A percentile compares a stretch with the other conserved stretches of the same genome.
Conservation (phyloP, 441 rosid species). For the Euphorbia neoarborescens region DNA sequence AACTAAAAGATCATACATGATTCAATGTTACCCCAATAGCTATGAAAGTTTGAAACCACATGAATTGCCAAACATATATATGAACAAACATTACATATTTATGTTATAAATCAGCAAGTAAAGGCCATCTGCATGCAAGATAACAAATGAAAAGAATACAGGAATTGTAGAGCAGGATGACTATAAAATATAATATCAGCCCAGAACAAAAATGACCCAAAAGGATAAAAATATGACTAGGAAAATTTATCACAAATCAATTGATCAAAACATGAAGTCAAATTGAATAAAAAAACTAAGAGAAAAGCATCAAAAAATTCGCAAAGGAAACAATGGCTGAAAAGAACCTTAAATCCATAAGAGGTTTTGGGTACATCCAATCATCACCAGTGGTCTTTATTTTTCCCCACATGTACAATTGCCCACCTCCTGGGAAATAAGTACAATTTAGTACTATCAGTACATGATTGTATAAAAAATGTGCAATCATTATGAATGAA, state of each 20-base stretch:
- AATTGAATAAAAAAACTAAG: neutral
- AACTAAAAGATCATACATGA: neutral
- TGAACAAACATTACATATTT: neutral
- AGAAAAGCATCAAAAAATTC: neutral
- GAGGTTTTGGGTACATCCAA: constrained; percentile 99
- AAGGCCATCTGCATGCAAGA: no score
- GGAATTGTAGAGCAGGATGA: neutral
- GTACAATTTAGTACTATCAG: neutral
- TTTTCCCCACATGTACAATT: constrained; percentile 98
- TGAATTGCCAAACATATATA: neutral
- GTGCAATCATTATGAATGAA: neutral
- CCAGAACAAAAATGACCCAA: neutral
- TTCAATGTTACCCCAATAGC: neutral
- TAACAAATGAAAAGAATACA: neutral
- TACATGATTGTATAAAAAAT: neutral
- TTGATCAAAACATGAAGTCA: neutral
- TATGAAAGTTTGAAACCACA: neutral
- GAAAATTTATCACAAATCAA: neutral
- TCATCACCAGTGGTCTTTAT: constrained; percentile 82
- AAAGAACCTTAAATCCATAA: constrained; percentile 85
- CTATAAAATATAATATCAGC: neutral
- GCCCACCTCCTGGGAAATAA: constrained; percentile 73
- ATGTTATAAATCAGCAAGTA: neutral
- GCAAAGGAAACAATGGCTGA: constrained; percentile 11
- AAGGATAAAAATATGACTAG: neutral